phyloP scores from a whole-genome alignment of 768 basidiomycete species.

The Sporobolomyces pararoseus region DNA sequence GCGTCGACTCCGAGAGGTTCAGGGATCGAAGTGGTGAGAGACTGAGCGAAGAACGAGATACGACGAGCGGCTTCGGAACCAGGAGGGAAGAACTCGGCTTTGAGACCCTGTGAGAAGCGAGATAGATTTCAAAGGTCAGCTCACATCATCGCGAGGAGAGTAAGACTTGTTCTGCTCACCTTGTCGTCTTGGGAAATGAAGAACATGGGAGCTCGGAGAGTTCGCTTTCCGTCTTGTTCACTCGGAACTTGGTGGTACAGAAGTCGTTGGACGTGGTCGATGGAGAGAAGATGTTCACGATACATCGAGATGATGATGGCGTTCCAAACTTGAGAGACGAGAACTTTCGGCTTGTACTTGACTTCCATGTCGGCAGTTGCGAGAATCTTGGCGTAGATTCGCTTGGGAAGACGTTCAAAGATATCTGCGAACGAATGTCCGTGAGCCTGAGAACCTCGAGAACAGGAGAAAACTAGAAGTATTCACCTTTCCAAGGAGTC shows the following conservation, averaged over 20 bases:
- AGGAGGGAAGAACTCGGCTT: conserved; percentile 84
- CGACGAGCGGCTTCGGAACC: conserved; percentile 94
- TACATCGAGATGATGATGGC: conserved; percentile 99
- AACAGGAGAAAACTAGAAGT: neutral
- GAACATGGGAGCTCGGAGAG: conserved; percentile 91
- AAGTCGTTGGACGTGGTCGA: conserved; percentile 96
- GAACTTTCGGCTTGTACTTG: conserved; percentile 98
- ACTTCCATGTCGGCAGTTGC: conserved; percentile 94
- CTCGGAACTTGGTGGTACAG: conserved; percentile 95
- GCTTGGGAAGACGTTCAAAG: conserved; percentile 88
- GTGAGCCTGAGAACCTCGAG: neutral
- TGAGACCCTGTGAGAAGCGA: conserved; percentile 54
- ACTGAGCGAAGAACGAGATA: conserved; percentile 98
- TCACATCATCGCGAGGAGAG: neutral
- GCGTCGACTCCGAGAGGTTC: conserved; percentile 91
- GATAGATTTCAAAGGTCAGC: neutral
- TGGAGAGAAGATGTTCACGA: conserved; percentile 94
- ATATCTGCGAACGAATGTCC: conserved; percentile 63
- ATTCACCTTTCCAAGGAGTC: conserved; percentile 80
- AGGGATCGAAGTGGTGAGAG: conserved; percentile 89
- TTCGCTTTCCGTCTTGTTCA: conserved; percentile 81
- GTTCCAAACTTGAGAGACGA: conserved; percentile 99
- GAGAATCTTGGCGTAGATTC: conserved; percentile 91
- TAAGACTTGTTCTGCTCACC: neutral
- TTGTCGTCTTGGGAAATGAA: conserved; percentile 94